Conservation (phyloP, 306 rosid genomes). For the Quercus aquifolioides region DNA sequence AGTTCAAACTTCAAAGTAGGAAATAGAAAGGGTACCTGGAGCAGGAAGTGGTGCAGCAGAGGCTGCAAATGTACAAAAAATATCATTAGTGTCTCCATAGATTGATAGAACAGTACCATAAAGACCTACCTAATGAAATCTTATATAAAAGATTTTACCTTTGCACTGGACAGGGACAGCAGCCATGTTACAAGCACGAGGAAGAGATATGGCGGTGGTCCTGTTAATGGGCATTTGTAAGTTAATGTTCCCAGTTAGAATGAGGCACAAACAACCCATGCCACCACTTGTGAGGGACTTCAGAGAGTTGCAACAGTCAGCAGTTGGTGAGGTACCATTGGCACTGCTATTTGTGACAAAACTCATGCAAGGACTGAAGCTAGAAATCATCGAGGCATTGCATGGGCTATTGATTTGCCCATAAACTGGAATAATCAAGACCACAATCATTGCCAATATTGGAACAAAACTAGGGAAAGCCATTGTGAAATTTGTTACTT, state of each 20-base stretch:
- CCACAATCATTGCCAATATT: slow-evolving; percentile 22
- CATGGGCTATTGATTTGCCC: slow-evolving; percentile 66
- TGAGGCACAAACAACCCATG: slow-evolving; percentile 62
- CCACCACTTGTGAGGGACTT: slow-evolving; percentile 46
- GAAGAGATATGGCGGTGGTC: slow-evolving; percentile 70
- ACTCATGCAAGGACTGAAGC: slow-evolving; percentile 58
- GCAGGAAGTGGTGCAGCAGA: slow-evolving; percentile 58
- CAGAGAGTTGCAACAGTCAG: slow-evolving; percentile 57
- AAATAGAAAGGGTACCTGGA: slow-evolving; percentile 51
- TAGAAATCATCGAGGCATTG: slow-evolving; percentile 34
- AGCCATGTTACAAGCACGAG: slow-evolving; percentile 79
- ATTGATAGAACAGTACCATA: neutral
- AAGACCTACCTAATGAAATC: neutral
- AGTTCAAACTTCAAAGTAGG: neutral
- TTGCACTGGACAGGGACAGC: slow-evolving; percentile 76
- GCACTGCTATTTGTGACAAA: slow-evolving; percentile 56
- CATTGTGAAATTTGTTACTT: neutral
- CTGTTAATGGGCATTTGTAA: slow-evolving; percentile 61
- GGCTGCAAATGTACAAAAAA: slow-evolving; percentile 43
- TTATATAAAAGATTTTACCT: slow-evolving; percentile 15
- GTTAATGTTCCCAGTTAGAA: slow-evolving; percentile 52
- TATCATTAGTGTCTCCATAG: neutral
- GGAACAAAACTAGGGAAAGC: slow-evolving; percentile 11
- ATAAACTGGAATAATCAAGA: slow-evolving; percentile 30
- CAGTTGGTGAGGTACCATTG: slow-evolving; percentile 58